These are phyloP conservation scores for Chytriomyces confervae DNA, from an alignment of 192 early-diverging fungal genomes.

Conservation along the genomic window DNA sequence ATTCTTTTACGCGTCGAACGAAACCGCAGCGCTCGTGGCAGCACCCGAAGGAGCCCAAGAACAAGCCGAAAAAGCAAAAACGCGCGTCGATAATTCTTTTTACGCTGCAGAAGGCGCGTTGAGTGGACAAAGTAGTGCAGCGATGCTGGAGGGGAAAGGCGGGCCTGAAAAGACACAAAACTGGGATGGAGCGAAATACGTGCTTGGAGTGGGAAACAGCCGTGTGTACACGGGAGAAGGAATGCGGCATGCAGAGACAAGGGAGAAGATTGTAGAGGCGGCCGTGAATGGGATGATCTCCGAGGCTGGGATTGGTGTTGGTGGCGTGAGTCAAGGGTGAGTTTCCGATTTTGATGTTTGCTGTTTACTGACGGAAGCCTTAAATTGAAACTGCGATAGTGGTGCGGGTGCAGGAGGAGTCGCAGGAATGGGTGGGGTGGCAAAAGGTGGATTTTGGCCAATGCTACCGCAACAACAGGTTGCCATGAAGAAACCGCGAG, in stretches of 20 bases:
- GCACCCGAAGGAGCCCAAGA: conserved; percentile 15
- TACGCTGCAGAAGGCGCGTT: conserved; percentile 6
- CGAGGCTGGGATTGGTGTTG: conserved; percentile 21
- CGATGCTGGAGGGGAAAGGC: neutral
- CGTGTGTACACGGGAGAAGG: conserved; percentile 36
- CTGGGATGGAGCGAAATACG: conserved; percentile 30
- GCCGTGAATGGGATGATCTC: conserved; percentile 18
- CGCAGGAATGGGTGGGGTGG: conserved; percentile 26
- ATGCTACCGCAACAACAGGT: conserved; percentile 27
- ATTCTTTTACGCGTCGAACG: conserved; percentile 34
- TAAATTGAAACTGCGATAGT: neutral
- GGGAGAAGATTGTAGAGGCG: conserved; percentile 17
- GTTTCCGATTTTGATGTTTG: neutral
- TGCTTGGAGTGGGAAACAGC: conserved; percentile 16
- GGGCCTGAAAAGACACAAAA: conserved; percentile 19
- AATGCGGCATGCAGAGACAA: conserved; percentile 13
- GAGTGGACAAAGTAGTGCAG: conserved; percentile 23
- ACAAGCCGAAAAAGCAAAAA: neutral
- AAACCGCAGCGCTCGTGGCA: neutral
- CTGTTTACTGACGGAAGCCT: neutral
- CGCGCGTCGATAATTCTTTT: neutral
- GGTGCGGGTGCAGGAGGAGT: conserved; percentile 30
- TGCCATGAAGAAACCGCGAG: conserved; percentile 20
- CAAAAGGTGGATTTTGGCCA: conserved; percentile 32
- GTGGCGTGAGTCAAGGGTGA: conserved; percentile 31